A percentile compares a stretch with the other conserved stretches of the same genome.
These are phyloP conservation scores for Cymbidium sinense DNA, from an alignment of 106 monocot species.

Conservation along the genomic window DNA sequence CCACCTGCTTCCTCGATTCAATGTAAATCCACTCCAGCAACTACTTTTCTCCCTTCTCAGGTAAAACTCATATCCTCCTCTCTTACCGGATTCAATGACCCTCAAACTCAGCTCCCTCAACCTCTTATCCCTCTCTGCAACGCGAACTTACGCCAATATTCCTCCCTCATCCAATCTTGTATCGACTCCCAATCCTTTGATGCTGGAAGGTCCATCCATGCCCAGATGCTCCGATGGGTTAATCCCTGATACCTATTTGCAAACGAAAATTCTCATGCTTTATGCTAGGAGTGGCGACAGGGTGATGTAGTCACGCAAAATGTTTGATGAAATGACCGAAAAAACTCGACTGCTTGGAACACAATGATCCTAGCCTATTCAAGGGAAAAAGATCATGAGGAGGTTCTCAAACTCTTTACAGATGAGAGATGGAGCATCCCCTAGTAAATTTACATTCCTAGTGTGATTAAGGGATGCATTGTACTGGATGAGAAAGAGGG, in stretches of 20 bases:
- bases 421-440: constrained; percentile 9
- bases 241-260: constrained; percentile 18
- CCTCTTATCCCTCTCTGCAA: not conserved
- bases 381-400: not conserved
- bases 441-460: constrained; percentile 22
- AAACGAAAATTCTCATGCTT: constrained; percentile 27
- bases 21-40: not conserved
- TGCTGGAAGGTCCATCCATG: constrained; percentile 16
- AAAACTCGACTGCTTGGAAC: constrained; percentile 17
- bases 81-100: not conserved
- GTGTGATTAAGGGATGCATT: constrained; percentile 16
- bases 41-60: not conserved
- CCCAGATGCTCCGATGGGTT: constrained; percentile 15
- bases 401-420: constrained; percentile 13
- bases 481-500: not conserved
- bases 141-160: not conserved
- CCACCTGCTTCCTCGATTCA: not conserved
- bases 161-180: constrained; percentile 27
- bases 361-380: constrained; percentile 5
- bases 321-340: constrained; percentile 23
- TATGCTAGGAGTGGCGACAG: constrained; percentile 11
- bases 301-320: not conserved
- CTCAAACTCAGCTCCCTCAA: not conserved
- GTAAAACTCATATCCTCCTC: not conserved
- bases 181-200: constrained; percentile 23